Conservation (phyloP, 2,329 filamentous ascomycete genomes). For the Arthrocladium fulminans region DNA sequence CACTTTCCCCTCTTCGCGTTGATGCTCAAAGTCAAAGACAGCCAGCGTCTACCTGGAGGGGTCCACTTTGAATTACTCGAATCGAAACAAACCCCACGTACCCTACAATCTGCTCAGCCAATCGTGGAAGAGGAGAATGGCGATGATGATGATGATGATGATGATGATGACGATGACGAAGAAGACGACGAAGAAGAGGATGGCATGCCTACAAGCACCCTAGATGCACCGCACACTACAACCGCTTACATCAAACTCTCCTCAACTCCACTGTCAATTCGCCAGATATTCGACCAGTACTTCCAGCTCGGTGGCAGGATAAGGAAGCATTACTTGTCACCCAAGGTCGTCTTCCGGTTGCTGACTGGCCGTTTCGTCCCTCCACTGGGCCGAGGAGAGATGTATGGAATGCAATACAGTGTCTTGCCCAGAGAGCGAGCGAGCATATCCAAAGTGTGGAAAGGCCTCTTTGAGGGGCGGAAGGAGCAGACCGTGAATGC, state of each 20-base stretch:
- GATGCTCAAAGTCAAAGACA: constrained; percentile 93
- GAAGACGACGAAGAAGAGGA: constrained; percentile 6
- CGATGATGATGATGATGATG: constrained; percentile 3
- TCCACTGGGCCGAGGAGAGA: constrained; percentile 84
- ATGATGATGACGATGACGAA: too few relatives aligned
- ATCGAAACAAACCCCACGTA: constrained; percentile 1
- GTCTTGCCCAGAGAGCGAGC: constrained; percentile 82
- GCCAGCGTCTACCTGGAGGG: constrained; percentile 71
- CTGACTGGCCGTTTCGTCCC: constrained; percentile 87
- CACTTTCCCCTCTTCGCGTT: constrained; percentile 96
- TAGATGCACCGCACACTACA: constrained; percentile 3
- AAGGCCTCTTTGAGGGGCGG: constrained; percentile 47
- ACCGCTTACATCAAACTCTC: constrained; percentile 30
- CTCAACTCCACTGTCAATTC: constrained; percentile 80
- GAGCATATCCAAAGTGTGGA: constrained; percentile 79
- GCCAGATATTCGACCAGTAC: constrained; percentile 96
- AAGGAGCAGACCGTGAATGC: not conserved
- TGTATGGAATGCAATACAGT: constrained; percentile 95
- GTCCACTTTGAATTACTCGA: constrained; percentile 18
- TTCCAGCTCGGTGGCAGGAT: constrained; percentile 89
- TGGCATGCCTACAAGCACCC: not conserved
- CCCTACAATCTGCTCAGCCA: not conserved
- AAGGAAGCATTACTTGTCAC: constrained; percentile 88
- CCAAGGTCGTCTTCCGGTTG: constrained; percentile 76
- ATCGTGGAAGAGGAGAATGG: constrained; percentile 10